Evolutionary conservation across 2,329 filamentous ascomycete species (phyloP), one percentile per base, ranked within the genome.

Genomic region (Microcera coccophila): DNA sequence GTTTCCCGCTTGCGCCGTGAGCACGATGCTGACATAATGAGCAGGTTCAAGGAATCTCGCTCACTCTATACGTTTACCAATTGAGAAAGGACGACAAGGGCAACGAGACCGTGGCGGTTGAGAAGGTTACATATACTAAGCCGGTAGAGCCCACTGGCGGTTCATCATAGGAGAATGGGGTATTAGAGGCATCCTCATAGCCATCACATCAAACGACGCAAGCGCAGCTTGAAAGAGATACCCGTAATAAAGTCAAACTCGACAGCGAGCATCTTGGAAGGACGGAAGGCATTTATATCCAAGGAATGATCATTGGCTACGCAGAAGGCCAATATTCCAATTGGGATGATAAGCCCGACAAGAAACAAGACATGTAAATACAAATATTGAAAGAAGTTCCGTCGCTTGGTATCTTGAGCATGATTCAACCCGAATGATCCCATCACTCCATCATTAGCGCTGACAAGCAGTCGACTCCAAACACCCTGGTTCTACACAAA

Each of bases 31-130:
- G 34, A 63, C 44, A 42, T 15, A 42, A 36, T 39, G 29, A 54
- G 48, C 56, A 95, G 89, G 88, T 95, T 26, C 91, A 97, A 79
- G 91, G 91, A 22, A 94, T 96, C 63, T 94, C 94, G 14, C 78
- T 97, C 53, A 94, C 94, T 46, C 76, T 97, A 38, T 97, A 97
- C 65, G 91, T 97, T 40, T 97, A 97, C 64, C 86, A 90, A 64
- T 67, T 90, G 60, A 80, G 84, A 63, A 89, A 85, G 62, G 85
- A 89, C 57, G 82, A 79, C 43, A 83, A 86, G 53, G 87, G 87
- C 14, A 79, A 79, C 26, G 86, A 90, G 66, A 89, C 84, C 46
- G 86, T 91, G 35, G 84, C 84, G 14, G 87, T 91, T 32, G 87
- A 91, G 65, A 91, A 91, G 72, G 85, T 91, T 49, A 90, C 87